Percentiles rank a stretch among this genome's conserved stretches.
These are phyloP conservation scores for Yarrowia hollandica DNA, from an alignment of 805 yeast species.

Conservation along the genomic window DNA sequence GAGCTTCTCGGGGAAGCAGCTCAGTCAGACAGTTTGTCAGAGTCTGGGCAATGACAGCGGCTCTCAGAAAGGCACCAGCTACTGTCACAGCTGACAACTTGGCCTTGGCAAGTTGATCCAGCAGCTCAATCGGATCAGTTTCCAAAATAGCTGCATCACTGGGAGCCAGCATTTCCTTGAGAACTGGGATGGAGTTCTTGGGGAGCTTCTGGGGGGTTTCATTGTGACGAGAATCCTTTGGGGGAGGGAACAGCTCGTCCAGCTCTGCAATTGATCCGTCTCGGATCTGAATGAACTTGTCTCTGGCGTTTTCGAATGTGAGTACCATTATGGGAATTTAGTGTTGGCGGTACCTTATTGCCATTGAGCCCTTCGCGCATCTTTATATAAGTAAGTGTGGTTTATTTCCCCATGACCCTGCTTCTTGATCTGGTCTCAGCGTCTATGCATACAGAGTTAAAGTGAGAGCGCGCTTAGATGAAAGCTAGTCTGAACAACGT, in stretches of 20 bases:
- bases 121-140: conserved; percentile 42
- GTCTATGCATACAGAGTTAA: conserved; percentile 11
- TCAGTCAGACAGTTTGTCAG: conserved; percentile 55
- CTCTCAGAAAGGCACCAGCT: conserved; percentile 54
- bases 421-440: conserved; percentile 16
- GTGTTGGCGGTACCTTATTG: not conserved
- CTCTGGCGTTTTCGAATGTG: not conserved
- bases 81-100: conserved; percentile 50
- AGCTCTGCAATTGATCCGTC: conserved; percentile 33
- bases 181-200: conserved; percentile 32
- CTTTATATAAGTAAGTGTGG: no score
- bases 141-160: conserved; percentile 31
- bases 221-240: conserved; percentile 31
- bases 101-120: conserved; percentile 45
- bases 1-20: conserved; percentile 32
- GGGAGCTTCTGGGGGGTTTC: conserved; percentile 32
- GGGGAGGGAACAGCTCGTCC: conserved; percentile 34
- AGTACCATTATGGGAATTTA: no score
- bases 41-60: conserved; percentile 60
- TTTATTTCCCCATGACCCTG: no score
- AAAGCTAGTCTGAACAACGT: not conserved
- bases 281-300: conserved; percentile 27
- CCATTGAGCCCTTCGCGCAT: no score
- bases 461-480: conserved; percentile 12
- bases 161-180: conserved; percentile 31